Conservation (phyloP, 805 yeast species). For the Clavispora fructus region DNA sequence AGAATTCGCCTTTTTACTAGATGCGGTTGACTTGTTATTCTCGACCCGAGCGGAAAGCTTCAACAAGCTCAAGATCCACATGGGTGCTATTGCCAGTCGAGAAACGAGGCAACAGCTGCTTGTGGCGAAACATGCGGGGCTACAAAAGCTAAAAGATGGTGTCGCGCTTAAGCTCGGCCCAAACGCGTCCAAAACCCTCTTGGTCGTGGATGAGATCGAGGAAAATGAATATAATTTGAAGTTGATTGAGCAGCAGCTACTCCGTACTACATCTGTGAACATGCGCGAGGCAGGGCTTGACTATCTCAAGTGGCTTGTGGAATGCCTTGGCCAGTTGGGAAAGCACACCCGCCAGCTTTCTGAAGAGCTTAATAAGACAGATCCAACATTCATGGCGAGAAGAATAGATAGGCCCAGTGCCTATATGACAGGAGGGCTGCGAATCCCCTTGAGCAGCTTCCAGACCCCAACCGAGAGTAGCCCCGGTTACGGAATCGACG, state of each 20-base stretch:
- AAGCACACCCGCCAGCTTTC: background rate
- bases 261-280: conserved; percentile 41
- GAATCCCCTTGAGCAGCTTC: background rate
- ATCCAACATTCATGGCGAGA: background rate
- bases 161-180: conserved; percentile 41
- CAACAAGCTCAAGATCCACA: conserved; percentile 38
- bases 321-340: conserved; percentile 3
- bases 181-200: conserved; percentile 36
- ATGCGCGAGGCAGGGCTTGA: conserved; percentile 43
- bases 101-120: conserved; percentile 44
- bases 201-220: conserved; percentile 48
- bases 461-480: background rate
- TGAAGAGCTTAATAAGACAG: background rate
- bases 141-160: conserved; percentile 34
- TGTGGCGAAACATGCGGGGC: conserved; percentile 29
- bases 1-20: conserved; percentile 10
- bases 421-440: background rate
- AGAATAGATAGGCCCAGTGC: background rate
- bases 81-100: conserved; percentile 44
- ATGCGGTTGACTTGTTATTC: conserved; percentile 9
- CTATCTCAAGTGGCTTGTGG: conserved; percentile 31
- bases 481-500: background rate
- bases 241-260: conserved; percentile 48
- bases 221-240: conserved; percentile 46
- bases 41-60: conserved; percentile 38